Base-by-base conservation (phyloP, 1,284 basidiomycete species). In the Trichosporon inkin region DNA sequence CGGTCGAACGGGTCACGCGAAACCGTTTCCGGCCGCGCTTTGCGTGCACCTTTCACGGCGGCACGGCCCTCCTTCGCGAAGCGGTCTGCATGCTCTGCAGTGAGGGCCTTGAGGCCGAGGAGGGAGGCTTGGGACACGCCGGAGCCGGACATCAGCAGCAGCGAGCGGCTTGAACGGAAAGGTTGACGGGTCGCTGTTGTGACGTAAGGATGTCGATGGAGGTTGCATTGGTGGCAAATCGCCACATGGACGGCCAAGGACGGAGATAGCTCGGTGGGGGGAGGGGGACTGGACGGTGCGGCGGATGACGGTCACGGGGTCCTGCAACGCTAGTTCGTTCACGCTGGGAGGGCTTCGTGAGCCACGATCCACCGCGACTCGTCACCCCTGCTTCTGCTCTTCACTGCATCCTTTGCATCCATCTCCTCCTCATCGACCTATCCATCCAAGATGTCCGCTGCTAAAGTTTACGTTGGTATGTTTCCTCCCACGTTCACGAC, bases 61-160 rank as follows among this genome's bases (percentile, higher is more conserved):
- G 61, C 47, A 10, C 68, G 60, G 2, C 77, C 77, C 62, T 79
- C 75, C 59, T 73, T 75, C 11, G 69, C 63, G 53, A 79, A 74
- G 20, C 64, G 60, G 55, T 74, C 72, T n/a, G 68, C 70, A 67
- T 79, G 75, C 54, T 79, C 76, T 1, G 76, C 77, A 14, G 76
- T 71, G 40, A 79, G 69, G 1, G 75, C 73, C 60, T 71, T 77
- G 61, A 79, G 71, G 13, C 76, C 76, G 37, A 76, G 69, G 1
- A 78, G 57, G 10, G 67, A 74, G 1, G 63, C 69, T 38, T 74
- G 71, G 13, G 75, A 74, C 56, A 73, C 67, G 44, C 56, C 64
- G 11, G 63, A 65, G 11, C 44, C 61, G 14, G 56, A 41, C 55
- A 60, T 57, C 19, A 2, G 10, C 22, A 38, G 20, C n/a, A 39